These are phyloP conservation scores for Phaffomyces antillensis DNA, from an alignment of 805 yeast species.

Conservation along the genomic window DNA sequence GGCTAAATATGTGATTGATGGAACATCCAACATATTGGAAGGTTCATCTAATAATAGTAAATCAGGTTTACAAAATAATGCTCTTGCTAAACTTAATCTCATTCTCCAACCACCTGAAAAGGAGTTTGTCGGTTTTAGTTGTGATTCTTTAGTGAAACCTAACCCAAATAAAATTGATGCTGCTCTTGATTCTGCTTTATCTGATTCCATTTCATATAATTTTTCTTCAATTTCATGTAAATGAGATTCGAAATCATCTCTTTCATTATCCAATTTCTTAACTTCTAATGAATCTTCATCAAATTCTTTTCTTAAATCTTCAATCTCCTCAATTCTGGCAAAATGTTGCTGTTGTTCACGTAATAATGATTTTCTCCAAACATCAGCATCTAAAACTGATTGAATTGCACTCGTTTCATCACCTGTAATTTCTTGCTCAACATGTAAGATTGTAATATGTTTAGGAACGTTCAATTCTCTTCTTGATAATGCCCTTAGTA, in stretches of 20 bases:
- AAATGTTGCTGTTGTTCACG: conserved; percentile 69
- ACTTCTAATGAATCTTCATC: conserved; percentile 71
- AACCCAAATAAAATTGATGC: conserved; percentile 88
- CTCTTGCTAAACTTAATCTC: conserved; percentile 97
- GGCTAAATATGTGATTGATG: conserved; percentile 90
- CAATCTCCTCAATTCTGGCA: conserved; percentile 71
- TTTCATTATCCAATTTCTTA: conserved; percentile 79
- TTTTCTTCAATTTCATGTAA: conserved; percentile 76
- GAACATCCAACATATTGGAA: conserved; percentile 99
- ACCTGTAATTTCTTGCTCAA: conserved; percentile 94
- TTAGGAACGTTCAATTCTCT: conserved; percentile 93
- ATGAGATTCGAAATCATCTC: conserved; percentile 75
- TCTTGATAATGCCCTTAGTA: conserved; percentile 82
- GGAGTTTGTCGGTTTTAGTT: conserved; percentile 72
- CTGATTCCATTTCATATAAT: conserved; percentile 88
- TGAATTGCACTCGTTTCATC: conserved; percentile 88
- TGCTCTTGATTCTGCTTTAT: conserved; percentile 95
- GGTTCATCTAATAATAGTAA: conserved; percentile 93
- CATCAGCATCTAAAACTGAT: conserved; percentile 98
- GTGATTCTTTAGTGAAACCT: conserved; percentile 89
- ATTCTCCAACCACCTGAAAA: conserved; percentile 99
- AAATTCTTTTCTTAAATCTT: conserved; percentile 58
- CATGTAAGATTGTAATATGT: conserved; percentile 92
- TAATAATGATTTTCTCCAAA: conserved; percentile 90
- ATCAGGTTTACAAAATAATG: conserved; percentile 95